Evolutionary conservation across 306 rosid genomes (phyloP), one percentile per base, ranked within the genome.

Genomic region (Leucaena leucocephala): DNA sequence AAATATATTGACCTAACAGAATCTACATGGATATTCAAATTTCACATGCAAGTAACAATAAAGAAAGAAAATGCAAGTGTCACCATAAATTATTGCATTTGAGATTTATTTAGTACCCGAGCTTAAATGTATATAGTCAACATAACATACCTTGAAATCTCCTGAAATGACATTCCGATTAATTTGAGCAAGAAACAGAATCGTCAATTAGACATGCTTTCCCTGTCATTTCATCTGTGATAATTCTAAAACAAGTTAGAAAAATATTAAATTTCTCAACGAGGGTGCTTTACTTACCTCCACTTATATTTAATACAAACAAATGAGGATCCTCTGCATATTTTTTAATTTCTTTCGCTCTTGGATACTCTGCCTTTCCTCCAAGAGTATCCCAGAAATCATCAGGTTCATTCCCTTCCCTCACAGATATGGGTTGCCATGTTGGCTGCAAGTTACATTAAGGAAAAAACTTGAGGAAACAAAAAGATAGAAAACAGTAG

Each of bases 381-480:
- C 93, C 92, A 48, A 94, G 93, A 68, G 83, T 81, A 45, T 81
- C 86, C 97, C 97, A 94, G 85, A 94, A 94, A 72, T 4, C 68
- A 82, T 92, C 97, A 45, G 94, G 92, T 81, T 94, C 98, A 16
- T 84, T 91, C 81, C 98, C 98, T 89, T 94, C 97, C 89, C 97
- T 92, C 83, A 92, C 90, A 68, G 97, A 92, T 62, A 80, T 66
- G 46, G 97, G 91, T 83, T 81, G 95, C 94, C 88, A 84, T 75
- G 90, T 86, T 70, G 97, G 88, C 98, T 94, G 88, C 84, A 82
- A 85, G 63, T 67, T 39, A 75, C 68, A 77, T 59, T 62, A 69
- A 83, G 69, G 35, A 76, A 81, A 48, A 2, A 70, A 79, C 45
- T 52, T 68, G 33, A 66, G 64, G 39, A 43, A 70, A 52, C 43